Evolutionary conservation across 805 yeast species (phyloP).

Genomic region (Wickerhamiella nectarea): DNA sequence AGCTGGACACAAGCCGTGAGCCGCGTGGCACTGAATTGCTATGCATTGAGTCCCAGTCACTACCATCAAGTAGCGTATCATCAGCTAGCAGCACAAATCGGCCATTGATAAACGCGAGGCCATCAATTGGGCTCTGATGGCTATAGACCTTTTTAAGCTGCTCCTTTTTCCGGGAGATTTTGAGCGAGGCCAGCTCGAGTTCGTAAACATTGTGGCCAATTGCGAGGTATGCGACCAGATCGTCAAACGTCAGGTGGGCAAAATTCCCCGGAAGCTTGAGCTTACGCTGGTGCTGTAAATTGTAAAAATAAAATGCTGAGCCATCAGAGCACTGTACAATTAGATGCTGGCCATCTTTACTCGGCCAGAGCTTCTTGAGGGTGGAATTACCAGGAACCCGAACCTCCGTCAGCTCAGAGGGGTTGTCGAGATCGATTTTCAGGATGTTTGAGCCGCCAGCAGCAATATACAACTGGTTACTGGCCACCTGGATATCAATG

Average conservation of each 20-base stretch:
- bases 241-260: neutral
- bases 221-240: neutral
- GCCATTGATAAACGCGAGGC: neutral
- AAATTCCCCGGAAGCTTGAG: constrained; percentile 1
- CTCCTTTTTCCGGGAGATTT: neutral
- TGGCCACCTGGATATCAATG: constrained; percentile 37
- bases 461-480: constrained; percentile 44
- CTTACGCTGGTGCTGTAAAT: constrained; percentile 33
- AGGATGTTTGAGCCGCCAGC: constrained; percentile 39
- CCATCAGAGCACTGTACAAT: constrained; percentile 35
- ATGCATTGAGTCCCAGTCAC: neutral
- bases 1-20: neutral
- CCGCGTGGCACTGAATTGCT: neutral
- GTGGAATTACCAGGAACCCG: constrained; percentile 23
- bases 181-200: constrained; percentile 2
- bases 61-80: neutral
- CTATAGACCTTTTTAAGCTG: neutral
- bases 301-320: constrained; percentile 37
- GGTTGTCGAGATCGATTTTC: constrained; percentile 52
- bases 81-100: neutral
- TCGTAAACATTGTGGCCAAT: neutral
- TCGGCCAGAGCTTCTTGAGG: constrained; percentile 32
- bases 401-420: constrained; percentile 40
- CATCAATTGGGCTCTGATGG: neutral
- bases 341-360: constrained; percentile 39